Base-by-base conservation (phyloP, 2,329 filamentous ascomycete genomes). In the Colletotrichum phormii region DNA sequence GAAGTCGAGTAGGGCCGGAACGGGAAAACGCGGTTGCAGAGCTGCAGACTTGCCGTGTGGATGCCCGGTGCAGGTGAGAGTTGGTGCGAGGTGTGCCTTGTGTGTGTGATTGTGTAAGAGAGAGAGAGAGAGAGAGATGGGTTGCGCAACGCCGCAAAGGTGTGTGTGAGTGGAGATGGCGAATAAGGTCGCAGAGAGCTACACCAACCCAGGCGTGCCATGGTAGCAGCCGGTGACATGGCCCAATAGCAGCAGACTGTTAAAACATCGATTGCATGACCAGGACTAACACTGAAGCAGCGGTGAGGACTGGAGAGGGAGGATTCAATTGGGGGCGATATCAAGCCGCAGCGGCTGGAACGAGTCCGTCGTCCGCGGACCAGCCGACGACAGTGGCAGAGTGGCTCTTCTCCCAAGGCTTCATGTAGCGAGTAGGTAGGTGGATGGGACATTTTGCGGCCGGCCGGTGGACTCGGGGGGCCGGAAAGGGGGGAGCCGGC, bases 1-100 rank as follows among this genome's bases (percentile, higher is more conserved):
- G 60, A 70, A 63, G 49, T 24, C 60, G 51, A 72, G 53, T 70
- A 54, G 66, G 54, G 54, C 59, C 66, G 70, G 66, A 71, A 55
- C 26, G 33, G 65, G 53, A 72, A 63, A 68, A 54, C 64, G 53
- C 62, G 57, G 65, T 54, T 68, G 37, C 67, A 67, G 63, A 42
- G 13, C 37, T 53, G 18, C 42, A 22, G 42, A 49, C 9, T 42
- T 42, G 37, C 37, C 37, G 42, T 54, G 26, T 53, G 42, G 60
- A 42, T 49, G 42, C 24, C 51, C 37, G 37, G 42, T 61, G 49
- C 68, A 71, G 26, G 29, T 65, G 37, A 51, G 42, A 33, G 60
- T 51, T 18, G 49, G 60, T 24, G 29, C 4, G 46, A 33, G 46
- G 15, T 42, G 37, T 7, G 37, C 13, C 42, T 22, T 53, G 46